Conservation (phyloP, 345 rosid genomes). For the Ceriops zippeliana region DNA sequence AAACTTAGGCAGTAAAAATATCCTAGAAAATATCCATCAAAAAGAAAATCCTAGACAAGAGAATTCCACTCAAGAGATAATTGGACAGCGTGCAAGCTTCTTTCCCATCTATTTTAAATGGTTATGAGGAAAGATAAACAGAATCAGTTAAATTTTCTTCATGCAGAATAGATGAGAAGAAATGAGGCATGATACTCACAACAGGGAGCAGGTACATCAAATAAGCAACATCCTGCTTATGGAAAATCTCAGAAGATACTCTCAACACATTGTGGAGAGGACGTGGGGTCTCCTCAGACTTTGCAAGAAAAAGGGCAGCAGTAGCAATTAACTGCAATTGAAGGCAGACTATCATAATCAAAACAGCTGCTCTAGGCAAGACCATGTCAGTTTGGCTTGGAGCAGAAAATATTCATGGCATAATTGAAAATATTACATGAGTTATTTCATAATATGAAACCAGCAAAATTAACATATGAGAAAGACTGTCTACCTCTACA, state of each 20-base stretch:
- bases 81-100: too few species aligned
- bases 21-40: too few species aligned
- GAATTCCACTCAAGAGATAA: too few species aligned
- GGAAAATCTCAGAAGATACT: conserved; percentile 54
- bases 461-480: not conserved
- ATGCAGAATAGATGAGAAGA: not conserved
- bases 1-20: too few species aligned
- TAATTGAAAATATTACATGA: not conserved
- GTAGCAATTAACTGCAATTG: conserved; percentile 61
- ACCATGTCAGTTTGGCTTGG: not conserved
- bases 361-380: not conserved
- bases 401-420: not conserved
- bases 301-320: conserved; percentile 78
- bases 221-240: conserved; percentile 58
- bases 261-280: conserved; percentile 57
- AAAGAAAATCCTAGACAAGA: too few species aligned
- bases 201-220: conserved; percentile 59
- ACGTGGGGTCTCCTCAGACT: conserved; percentile 77
- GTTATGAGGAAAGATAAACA: not conserved
- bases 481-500: not conserved
- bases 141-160: not conserved
- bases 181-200: conserved; percentile 38
- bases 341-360: conserved; percentile 11
- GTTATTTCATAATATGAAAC: not conserved
- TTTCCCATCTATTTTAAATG: too few species aligned